Conservation (phyloP, 176 grass and related monocot species). For the Saccharum officinarum region DNA sequence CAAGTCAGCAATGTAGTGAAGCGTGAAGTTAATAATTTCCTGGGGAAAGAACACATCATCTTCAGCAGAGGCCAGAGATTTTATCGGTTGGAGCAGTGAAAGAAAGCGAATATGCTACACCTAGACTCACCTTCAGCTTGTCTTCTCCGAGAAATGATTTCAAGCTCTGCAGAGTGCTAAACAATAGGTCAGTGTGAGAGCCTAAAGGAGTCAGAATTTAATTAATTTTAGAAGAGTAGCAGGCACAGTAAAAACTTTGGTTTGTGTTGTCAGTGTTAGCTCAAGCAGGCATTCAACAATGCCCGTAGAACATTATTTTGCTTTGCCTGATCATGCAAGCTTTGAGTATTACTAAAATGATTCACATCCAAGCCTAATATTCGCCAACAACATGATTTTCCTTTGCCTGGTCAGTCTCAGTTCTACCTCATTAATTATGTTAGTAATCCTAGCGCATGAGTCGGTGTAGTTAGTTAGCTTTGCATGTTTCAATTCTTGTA, state of each 20-base stretch:
- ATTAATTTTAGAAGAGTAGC: not conserved
- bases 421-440: not conserved
- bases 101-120: not conserved
- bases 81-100: not conserved
- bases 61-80: conserved; percentile 10
- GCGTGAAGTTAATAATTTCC: conserved; percentile 95
- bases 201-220: not conserved
- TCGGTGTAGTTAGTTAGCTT: too few species aligned
- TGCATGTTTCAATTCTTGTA: too few species aligned
- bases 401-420: not conserved
- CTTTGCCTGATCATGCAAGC: not conserved
- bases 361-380: not conserved
- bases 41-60: conserved; percentile 27
- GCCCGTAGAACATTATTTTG: not conserved
- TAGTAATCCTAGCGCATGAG: too few species aligned
- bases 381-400: not conserved
- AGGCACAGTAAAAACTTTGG: not conserved
- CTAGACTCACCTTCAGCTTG: conserved; percentile 68
- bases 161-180: conserved; percentile 61
- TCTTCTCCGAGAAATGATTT: conserved; percentile 79
- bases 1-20: conserved; percentile 89
- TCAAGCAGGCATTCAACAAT: not conserved
- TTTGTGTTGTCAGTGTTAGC: not conserved
- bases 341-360: not conserved
- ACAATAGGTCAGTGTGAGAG: not conserved